Evolutionary conservation across 257 asterid genomes (phyloP).

Genomic region (Solanum virginianum): DNA sequence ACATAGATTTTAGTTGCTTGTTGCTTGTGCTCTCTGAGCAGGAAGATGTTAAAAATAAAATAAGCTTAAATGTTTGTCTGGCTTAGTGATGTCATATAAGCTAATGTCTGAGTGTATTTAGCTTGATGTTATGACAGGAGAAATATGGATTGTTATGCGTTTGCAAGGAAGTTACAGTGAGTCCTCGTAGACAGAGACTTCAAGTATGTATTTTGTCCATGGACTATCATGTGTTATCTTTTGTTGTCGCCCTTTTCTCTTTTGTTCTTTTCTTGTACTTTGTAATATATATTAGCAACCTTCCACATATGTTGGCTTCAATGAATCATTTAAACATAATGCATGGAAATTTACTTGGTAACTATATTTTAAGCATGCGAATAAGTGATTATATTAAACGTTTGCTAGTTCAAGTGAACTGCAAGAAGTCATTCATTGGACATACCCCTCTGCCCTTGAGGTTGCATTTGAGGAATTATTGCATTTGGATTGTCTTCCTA

Average conservation of each 20-base stretch:
- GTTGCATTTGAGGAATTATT: neutral
- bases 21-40: neutral
- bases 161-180: constrained; percentile 46
- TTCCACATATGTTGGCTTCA: neutral
- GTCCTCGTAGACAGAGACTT: constrained; percentile 60
- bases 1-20: neutral
- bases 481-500: neutral
- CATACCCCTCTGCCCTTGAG: neutral
- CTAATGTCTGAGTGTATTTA: neutral
- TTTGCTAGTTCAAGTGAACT: neutral
- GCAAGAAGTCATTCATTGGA: neutral
- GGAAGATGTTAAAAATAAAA: neutral
- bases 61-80: neutral
- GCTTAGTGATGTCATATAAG: neutral
- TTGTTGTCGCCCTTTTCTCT: neutral
- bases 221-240: neutral
- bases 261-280: neutral
- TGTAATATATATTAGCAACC: neutral
- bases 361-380: neutral
- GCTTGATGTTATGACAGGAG: constrained; percentile 38
- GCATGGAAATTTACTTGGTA: neutral
- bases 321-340: neutral
- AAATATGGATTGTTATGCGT: constrained; percentile 47
- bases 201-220: constrained; percentile 38
- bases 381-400: neutral